A percentile compares a stretch with the other conserved stretches of the same genome.
Evolutionary conservation across 768 basidiomycete genomes (phyloP).

Genomic region (Amanita polypyramis): DNA sequence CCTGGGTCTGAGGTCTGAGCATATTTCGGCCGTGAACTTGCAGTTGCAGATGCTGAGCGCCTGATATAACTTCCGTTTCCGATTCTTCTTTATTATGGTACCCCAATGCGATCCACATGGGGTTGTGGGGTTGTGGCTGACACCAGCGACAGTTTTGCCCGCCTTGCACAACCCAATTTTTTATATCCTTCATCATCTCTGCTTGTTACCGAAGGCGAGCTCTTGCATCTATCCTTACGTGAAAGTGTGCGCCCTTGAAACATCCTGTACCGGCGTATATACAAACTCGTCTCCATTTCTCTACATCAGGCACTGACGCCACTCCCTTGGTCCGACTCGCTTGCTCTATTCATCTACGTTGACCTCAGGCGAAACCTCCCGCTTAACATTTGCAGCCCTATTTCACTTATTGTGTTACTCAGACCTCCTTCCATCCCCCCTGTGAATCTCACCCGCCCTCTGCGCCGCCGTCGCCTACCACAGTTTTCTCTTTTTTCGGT

Average conservation of each 20-base stretch:
- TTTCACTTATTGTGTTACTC: neutral
- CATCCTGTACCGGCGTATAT: too few species aligned
- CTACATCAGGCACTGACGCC: neutral
- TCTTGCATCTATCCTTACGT: neutral
- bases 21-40: neutral
- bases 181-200: too few species aligned
- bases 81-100: neutral
- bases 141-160: neutral
- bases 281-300: constrained; percentile 5
- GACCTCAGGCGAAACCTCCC: neutral
- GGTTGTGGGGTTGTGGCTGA: neutral
- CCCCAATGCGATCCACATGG: neutral
- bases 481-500: neutral
- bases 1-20: constrained; percentile 1
- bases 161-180: too few species aligned
- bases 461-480: neutral
- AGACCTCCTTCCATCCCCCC: neutral
- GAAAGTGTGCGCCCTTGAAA: neutral
- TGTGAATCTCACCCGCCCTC: neutral
- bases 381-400: neutral
- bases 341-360: neutral
- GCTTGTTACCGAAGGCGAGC: too few species aligned
- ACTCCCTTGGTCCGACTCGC: neutral
- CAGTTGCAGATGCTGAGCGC: neutral
- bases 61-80: neutral